Evolutionary conservation across 2,329 filamentous ascomycete species (phyloP).

Genomic region (Colletotrichum cordylinicola): DNA sequence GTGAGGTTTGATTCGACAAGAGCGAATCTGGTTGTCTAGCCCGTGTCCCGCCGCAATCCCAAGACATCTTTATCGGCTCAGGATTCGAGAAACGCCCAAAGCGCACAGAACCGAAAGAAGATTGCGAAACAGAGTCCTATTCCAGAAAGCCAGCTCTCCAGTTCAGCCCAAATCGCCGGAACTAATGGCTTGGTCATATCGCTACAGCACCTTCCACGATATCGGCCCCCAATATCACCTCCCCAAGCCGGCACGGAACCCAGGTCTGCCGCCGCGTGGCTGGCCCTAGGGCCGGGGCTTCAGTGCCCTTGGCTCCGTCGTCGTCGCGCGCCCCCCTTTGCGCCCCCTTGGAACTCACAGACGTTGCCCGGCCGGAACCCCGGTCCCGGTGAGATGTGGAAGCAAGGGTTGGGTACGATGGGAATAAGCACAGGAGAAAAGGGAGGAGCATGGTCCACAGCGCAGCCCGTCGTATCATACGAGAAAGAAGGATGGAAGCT

Average conservation of each 20-base stretch:
- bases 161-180: not conserved
- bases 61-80: not conserved
- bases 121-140: not conserved
- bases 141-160: not conserved
- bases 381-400: not conserved
- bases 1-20: not conserved
- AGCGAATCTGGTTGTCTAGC: not conserved
- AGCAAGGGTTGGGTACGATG: not conserved
- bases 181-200: not conserved
- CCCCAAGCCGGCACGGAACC: not conserved
- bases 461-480: not conserved
- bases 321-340: not conserved
- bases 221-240: conserved; percentile 5
- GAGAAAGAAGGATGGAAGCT: not conserved
- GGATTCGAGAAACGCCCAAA: not conserved
- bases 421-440: not conserved
- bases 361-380: not conserved
- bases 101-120: not conserved
- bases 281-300: not conserved
- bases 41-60: not conserved
- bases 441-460: not conserved
- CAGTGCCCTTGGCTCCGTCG: not conserved
- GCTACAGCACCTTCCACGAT: not conserved
- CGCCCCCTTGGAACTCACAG: not conserved
- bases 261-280: not conserved